Evolutionary conservation across 345 rosid genomes (phyloP).

Genomic region (Erucastrum elatum): DNA sequence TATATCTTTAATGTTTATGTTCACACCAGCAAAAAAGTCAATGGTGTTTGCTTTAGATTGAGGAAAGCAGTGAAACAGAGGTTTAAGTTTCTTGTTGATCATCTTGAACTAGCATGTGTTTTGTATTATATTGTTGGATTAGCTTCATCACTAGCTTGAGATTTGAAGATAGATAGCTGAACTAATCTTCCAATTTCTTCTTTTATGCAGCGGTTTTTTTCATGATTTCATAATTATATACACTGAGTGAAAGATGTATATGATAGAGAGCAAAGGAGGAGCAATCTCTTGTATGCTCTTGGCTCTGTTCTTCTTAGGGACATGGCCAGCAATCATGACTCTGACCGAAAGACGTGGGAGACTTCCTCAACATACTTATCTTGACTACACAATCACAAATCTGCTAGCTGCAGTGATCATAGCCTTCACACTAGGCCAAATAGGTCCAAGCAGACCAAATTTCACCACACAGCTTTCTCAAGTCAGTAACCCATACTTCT

Average conservation of each 20-base stretch:
- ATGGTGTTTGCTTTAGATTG: background rate
- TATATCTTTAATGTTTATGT: background rate
- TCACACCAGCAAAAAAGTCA: background rate
- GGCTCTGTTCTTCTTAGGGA: slow-evolving; percentile 74
- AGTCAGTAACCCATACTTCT: slow-evolving; percentile 23
- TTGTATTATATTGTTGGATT: slow-evolving; percentile 9
- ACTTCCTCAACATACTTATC: slow-evolving; percentile 91
- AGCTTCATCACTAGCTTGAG: background rate
- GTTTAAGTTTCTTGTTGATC: background rate
- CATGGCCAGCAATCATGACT: slow-evolving; percentile 89
- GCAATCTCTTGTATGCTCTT: slow-evolving; percentile 82
- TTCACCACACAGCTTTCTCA: slow-evolving; percentile 70
- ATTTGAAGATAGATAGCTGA: background rate
- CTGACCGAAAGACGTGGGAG: slow-evolving; percentile 81
- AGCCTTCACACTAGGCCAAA: slow-evolving; percentile 80
- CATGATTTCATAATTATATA: background rate
- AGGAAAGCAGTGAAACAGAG: slow-evolving; percentile 15
- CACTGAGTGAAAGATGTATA: slow-evolving; percentile 7
- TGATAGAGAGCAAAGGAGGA: slow-evolving; percentile 86
- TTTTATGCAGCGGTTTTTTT: background rate
- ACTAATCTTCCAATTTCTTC: background rate
- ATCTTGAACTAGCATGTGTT: background rate
- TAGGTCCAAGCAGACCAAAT: slow-evolving; percentile 61
- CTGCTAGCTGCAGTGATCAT: slow-evolving; percentile 74
- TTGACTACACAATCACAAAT: slow-evolving; percentile 82